Evolutionary conservation across 1,284 basidiomycete species (phyloP).

Genomic region (Leccinum subfulvum): DNA sequence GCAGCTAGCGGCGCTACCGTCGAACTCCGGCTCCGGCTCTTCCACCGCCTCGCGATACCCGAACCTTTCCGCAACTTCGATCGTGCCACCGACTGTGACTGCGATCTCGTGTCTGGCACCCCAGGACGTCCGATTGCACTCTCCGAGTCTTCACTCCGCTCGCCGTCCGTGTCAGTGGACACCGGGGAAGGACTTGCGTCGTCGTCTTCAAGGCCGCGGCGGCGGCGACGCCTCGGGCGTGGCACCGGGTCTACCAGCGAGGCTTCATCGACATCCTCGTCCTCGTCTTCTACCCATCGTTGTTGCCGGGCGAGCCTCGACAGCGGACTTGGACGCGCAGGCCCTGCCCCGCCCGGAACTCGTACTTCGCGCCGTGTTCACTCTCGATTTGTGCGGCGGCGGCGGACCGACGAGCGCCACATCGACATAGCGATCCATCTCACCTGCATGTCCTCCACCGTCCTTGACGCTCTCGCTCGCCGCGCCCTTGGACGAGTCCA

Average conservation of each 20-base stretch:
- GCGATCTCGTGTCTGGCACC: constrained; percentile 4
- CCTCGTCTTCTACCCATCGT: constrained; percentile 47
- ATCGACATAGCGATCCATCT: constrained; percentile 20
- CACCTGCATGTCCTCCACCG: constrained; percentile 19
- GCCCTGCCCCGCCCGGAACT: constrained; percentile 29
- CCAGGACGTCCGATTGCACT: constrained; percentile 1
- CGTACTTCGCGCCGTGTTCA: constrained; percentile 34
- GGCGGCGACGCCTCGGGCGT: constrained; percentile 19
- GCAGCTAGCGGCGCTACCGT: constrained; percentile 57
- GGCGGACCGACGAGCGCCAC: neutral
- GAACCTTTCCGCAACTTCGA: constrained; percentile 24
- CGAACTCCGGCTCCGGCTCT: constrained; percentile 54
- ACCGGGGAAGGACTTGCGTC: constrained; percentile 46
- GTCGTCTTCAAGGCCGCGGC: constrained; percentile 38
- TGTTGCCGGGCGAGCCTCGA: constrained; percentile 54
- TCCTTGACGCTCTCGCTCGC: constrained; percentile 35
- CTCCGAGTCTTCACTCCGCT: constrained; percentile 33
- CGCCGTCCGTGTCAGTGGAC: constrained; percentile 52
- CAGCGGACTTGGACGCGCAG: constrained; percentile 58
- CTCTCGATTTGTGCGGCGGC: neutral
- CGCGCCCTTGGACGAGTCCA: constrained; percentile 55
- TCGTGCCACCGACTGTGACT: constrained; percentile 12
- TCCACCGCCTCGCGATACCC: constrained; percentile 11
- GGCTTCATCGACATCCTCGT: constrained; percentile 4
- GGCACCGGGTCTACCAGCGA: constrained; percentile 7